Base-by-base conservation (phyloP, 2,329 filamentous ascomycete genomes). In the Parafenestella ontariensis region DNA sequence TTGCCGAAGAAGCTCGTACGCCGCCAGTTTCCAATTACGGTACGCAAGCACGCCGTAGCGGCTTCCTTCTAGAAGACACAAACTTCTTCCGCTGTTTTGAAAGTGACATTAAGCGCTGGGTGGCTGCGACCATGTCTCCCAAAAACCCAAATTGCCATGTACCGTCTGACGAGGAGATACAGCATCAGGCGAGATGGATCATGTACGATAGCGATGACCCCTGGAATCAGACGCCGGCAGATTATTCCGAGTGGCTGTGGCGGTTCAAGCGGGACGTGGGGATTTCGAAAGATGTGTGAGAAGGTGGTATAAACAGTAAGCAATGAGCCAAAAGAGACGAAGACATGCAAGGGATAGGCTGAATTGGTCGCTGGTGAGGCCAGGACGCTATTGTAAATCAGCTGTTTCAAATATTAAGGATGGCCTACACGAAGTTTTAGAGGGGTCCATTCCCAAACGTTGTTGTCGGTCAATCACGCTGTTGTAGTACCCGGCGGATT, bases 151-250 rank as follows among this genome's bases (percentile, higher is more conserved):
- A 65, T 24, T 55, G 57, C 28, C 51, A 67, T 36, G 15, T 62
- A 13, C 59, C 56, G 4, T 71, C 71, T 5, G 73, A 76, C 39
- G 65, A 71, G 29, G 68, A 67, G 37, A 59, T 76, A 9, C 74
- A 74, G 45, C 60, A 68, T 9, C 66, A 74, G 11, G 73, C 68
- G 3, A 62, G 73, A 29, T 66, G 64, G 47, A 69, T 76, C 8
- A 62, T 75, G 33, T 76, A 68, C 20, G 67, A 65, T 34, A 56
- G 63, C 8, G 71, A 73, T 8, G 73, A 76, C 48, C 58, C 68
- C 0, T 75, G 72, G 73, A 75, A 76, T 42, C 73, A 76, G 48
- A 76, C 73, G 1, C 61, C 71, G 36, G 74, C 73, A 6, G 73
- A 76, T 43, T 71, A 70, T 29, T 49, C 61, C 10, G 58, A 69